A percentile compares a stretch with the other conserved stretches of the same genome.
phyloP scores from a whole-genome alignment of 2,329 filamentous ascomycete genomes.

The Verticillium nubilum region DNA sequence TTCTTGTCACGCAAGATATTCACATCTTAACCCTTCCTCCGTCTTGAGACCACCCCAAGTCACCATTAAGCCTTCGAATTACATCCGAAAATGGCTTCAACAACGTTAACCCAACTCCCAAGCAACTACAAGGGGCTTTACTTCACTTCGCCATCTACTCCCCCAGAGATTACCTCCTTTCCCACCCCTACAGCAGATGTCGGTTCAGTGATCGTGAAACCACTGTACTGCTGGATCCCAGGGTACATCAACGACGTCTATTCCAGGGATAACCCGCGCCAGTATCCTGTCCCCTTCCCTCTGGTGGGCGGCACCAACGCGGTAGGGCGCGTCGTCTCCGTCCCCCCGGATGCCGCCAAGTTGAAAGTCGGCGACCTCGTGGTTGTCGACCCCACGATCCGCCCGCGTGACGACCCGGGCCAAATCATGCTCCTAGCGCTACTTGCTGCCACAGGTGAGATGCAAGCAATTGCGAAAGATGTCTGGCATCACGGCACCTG shows the following conservation, averaged over 20 bases:
- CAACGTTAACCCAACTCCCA: background rate
- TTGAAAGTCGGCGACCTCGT: conserved; percentile 10
- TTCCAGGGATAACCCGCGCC: conserved; percentile 2
- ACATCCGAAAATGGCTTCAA: background rate
- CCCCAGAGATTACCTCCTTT: background rate
- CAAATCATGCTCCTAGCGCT: background rate
- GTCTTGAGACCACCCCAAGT: background rate
- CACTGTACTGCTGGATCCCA: background rate
- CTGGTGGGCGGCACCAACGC: conserved; percentile 25
- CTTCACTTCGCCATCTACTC: background rate
- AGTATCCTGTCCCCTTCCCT: conserved; percentile 18
- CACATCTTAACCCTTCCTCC: background rate
- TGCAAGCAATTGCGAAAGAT: background rate
- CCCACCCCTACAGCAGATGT: background rate
- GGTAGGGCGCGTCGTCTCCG: conserved; percentile 28
- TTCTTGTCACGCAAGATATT: background rate
- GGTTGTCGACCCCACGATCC: conserved; percentile 2
- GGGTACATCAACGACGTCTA: background rate
- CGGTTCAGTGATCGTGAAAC: background rate
- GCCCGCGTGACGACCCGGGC: conserved; percentile 5
- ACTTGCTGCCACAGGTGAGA: conserved; percentile 20
- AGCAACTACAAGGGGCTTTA: background rate
- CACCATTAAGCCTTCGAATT: background rate
- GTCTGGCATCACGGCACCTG: background rate
- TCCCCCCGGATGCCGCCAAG: conserved; percentile 24